A percentile compares a stretch with the other conserved stretches of the same genome.
phyloP scores from a whole-genome alignment of 768 basidiomycete genomes.

The Mycena belliarum region DNA sequence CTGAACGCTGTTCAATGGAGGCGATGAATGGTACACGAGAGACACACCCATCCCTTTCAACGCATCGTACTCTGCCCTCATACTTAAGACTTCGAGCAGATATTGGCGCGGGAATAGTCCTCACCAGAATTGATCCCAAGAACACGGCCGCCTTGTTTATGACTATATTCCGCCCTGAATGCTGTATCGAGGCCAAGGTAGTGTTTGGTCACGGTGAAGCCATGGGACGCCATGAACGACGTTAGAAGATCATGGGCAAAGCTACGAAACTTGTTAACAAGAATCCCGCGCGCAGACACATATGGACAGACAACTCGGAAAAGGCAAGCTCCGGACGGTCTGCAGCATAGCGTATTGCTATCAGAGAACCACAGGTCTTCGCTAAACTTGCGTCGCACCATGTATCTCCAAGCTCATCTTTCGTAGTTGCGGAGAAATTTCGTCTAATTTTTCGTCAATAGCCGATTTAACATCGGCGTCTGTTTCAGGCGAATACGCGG shows the following conservation, averaged over 20 bases:
- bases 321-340: slow-evolving; percentile 69
- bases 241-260: slow-evolving; percentile 73
- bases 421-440: slow-evolving; percentile 54
- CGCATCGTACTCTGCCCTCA: slow-evolving; percentile 42
- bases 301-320: slow-evolving; percentile 54
- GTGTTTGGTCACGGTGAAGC: slow-evolving; percentile 69
- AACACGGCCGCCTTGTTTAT: slow-evolving; percentile 59
- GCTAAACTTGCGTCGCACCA: slow-evolving; percentile 41
- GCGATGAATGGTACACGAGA: background rate
- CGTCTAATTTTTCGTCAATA: slow-evolving; percentile 56
- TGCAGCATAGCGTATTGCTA: slow-evolving; percentile 32
- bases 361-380: background rate
- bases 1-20: slow-evolving; percentile 41
- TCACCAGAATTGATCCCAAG: slow-evolving; percentile 83
- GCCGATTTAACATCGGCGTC: slow-evolving; percentile 46
- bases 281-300: background rate
- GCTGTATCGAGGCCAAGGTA: slow-evolving; percentile 76
- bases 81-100: background rate
- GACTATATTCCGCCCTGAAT: slow-evolving; percentile 72
- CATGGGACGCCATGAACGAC: slow-evolving; percentile 63
- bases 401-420: slow-evolving; percentile 72
- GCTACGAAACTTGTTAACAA: slow-evolving; percentile 36
- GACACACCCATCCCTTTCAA: slow-evolving; percentile 46
- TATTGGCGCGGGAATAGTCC: slow-evolving; percentile 26
- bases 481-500: slow-evolving; percentile 38